A percentile compares a stretch with the other conserved stretches of the same genome.
Evolutionary conservation across 23 red algal genomes (phyloP).

Genomic region (Rhodosorus marinus): DNA sequence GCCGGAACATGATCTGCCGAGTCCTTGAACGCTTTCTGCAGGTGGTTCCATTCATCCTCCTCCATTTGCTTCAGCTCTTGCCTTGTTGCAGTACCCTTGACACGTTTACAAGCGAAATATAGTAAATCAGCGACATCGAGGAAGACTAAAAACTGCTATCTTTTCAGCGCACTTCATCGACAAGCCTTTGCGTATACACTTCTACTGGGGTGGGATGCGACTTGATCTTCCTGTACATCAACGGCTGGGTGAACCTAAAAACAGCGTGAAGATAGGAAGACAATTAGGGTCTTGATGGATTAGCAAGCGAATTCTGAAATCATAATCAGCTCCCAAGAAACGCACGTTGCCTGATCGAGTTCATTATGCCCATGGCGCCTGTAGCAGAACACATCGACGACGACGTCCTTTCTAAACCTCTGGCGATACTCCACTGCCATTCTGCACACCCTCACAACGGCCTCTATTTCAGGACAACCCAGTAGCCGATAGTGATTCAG

Average conservation of each 20-base stretch:
- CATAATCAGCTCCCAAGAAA: too few species aligned
- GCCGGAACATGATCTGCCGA: slow-evolving; percentile 60
- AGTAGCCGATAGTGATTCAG: too few species aligned
- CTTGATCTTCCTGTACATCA: slow-evolving; percentile 92
- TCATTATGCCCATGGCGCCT: slow-evolving; percentile 96
- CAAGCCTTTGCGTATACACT: slow-evolving; percentile 55
- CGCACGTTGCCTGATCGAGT: slow-evolving; percentile 84
- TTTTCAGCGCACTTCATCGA: too few species aligned
- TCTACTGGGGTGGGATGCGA: slow-evolving; percentile 48
- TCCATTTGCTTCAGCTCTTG: slow-evolving; percentile 46
- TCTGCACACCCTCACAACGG: slow-evolving; percentile 72
- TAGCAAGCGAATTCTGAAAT: not conserved
- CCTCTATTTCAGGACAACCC: too few species aligned
- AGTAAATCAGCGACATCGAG: too few species aligned
- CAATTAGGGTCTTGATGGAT: not conserved
- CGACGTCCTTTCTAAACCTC: slow-evolving; percentile 92
- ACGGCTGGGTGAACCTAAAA: slow-evolving; percentile 97
- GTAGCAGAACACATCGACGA: slow-evolving; percentile 98
- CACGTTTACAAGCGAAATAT: too few species aligned
- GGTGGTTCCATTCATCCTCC: slow-evolving; percentile 23
- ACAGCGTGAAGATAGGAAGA: not conserved
- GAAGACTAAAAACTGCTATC: too few species aligned
- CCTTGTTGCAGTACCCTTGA: slow-evolving; percentile 43
- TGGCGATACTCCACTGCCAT: slow-evolving; percentile 95
- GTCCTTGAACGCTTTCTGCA: slow-evolving; percentile 45